phyloP scores from a whole-genome alignment of 371 early-diverging fungal species.

The Gilbertella persicaria region DNA sequence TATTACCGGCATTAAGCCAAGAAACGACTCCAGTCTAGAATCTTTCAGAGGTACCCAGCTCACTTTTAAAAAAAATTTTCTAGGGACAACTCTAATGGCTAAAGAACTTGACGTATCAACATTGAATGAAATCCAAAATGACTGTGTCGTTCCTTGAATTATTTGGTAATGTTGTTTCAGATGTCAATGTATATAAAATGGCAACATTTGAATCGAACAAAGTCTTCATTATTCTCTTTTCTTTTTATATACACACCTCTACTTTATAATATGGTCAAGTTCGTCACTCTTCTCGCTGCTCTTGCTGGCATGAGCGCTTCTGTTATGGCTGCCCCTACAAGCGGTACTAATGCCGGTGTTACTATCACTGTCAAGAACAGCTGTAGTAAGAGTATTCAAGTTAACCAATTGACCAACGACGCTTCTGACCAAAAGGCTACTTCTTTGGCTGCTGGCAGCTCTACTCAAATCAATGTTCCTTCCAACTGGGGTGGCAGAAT shows the following conservation, averaged over 20 bases:
- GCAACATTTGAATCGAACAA: no score
- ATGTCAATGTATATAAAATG: not conserved
- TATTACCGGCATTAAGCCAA: not conserved
- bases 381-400: conserved; percentile 27
- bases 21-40: not conserved
- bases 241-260: conserved; percentile 4
- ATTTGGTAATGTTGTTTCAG: not conserved
- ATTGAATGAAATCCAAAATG: no score
- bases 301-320: conserved; percentile 28
- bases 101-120: conserved; percentile 12
- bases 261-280: conserved; percentile 21
- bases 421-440: not conserved
- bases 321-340: conserved; percentile 32
- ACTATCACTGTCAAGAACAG: conserved; percentile 43
- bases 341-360: conserved; percentile 22
- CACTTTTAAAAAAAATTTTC: not conserved
- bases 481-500: conserved; percentile 45
- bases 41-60: not conserved
- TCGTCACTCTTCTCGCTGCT: conserved; percentile 16
- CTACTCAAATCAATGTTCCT: conserved; percentile 16
- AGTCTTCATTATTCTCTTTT: not conserved
- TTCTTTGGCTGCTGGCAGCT: conserved; percentile 21
- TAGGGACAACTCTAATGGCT: not conserved
- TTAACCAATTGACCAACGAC: conserved; percentile 39
- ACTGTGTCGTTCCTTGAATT: not conserved